These are phyloP conservation scores for Naumovozyma dairenensis DNA, from an alignment of 805 yeast genomes.

Conservation along the genomic window DNA sequence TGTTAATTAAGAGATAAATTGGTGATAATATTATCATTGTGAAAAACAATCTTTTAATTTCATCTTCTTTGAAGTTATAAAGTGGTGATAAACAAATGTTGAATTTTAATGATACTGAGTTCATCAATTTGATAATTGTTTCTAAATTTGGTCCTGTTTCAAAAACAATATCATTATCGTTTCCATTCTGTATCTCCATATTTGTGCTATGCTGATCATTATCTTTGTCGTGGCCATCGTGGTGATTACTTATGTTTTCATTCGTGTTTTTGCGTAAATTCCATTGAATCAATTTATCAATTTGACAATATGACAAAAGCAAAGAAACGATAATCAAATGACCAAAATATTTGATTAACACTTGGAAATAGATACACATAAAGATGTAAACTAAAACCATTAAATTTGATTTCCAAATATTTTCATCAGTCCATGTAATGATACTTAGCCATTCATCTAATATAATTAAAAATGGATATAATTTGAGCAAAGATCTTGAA, in stretches of 20 bases:
- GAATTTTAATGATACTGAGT: constrained; percentile 63
- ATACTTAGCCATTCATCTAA: constrained; percentile 64
- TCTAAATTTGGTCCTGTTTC: constrained; percentile 86
- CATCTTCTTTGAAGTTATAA: constrained; percentile 67
- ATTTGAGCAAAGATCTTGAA: constrained; percentile 67
- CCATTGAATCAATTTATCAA: constrained; percentile 47
- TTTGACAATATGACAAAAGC: constrained; percentile 48
- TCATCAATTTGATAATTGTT: constrained; percentile 68
- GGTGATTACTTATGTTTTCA: constrained; percentile 45
- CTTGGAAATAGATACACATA: constrained; percentile 62
- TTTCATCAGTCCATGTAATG: constrained; percentile 87
- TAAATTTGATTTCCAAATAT: constrained; percentile 64
- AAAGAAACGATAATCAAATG: constrained; percentile 57
- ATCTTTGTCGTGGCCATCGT: no score
- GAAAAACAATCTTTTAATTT: constrained; percentile 67
- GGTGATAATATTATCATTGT: constrained; percentile 86
- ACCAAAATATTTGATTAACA: constrained; percentile 64
- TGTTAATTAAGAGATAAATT: constrained; percentile 59
- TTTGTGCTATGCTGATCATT: no score
- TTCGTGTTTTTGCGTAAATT: no score
- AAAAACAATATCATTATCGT: constrained; percentile 12
- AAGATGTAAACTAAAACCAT: constrained; percentile 39
- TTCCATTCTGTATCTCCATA: no score
- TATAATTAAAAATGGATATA: constrained; percentile 76
- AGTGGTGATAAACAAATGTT: constrained; percentile 77